Evolutionary conservation across 768 basidiomycete species (phyloP), one percentile per base, ranked within the genome.

Genomic region (Leccinum subtestaceum): DNA sequence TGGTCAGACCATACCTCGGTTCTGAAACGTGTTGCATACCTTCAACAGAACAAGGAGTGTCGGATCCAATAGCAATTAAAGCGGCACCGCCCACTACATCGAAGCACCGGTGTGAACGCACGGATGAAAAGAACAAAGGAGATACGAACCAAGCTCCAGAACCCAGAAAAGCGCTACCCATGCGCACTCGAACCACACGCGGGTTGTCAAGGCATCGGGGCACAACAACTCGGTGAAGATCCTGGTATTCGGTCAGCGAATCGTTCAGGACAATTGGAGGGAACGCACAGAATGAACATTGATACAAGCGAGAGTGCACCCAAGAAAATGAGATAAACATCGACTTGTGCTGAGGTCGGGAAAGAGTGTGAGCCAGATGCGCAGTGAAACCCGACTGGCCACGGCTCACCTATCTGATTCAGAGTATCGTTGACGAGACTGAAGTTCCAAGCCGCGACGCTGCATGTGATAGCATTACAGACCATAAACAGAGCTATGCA

Each of bases 161-260:
- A 80, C 45, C 68, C 82, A 85, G 63, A 86, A 84, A 5, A 85
- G 17, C 1, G 75, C 74, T 36, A 85, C 73, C 88, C 88, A 91
- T 23, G 71, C 50, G 63, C 80, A 81, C 67, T 91, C 89, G 62
- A 90, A 87, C 86, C 86, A 89, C 15, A 90, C 83, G n/a, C 78
- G 80, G 23, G 80, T 80, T 21, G 84, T 78, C 47, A 87, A 68
- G 7, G 81, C 71, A 68, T 81, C 74, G 60, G 74, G 77, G 19
- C 78, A 77, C 23, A 81, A 65, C 36, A 89, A 70, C 70, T 90
- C 88, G 40, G 83, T 69, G 61, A 87, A 86, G 48, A 81, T 78
- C 67, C 82, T 84, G 51, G 19, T 19, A 56, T n/a, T 52, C 17
- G 25, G 13, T 64, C 38, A 43, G 25, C 63, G 49, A 57, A 56